Conservation (phyloP, 2,329 filamentous ascomycete genomes). For the Huntiella moniliformis region DNA sequence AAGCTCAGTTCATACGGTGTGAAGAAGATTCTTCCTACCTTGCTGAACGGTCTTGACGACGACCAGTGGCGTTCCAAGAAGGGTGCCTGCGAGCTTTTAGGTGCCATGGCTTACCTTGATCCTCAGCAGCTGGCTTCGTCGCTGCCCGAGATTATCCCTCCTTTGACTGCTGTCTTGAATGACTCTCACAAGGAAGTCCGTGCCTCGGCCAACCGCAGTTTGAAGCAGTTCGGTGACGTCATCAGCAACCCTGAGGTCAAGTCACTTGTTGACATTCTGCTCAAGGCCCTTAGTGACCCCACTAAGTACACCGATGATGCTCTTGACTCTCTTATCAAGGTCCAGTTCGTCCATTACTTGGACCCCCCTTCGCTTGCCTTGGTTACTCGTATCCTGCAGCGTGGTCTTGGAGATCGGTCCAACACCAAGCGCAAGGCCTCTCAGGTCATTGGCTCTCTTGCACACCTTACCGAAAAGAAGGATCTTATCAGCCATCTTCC, state of each 20-base stretch:
- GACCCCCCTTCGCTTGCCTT: conserved; percentile 89
- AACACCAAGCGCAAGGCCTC: conserved; percentile 90
- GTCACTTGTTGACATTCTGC: conserved; percentile 69
- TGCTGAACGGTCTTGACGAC: conserved; percentile 83
- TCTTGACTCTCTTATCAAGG: conserved; percentile 83
- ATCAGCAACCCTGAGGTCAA: conserved; percentile 97
- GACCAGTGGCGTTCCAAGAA: conserved; percentile 97
- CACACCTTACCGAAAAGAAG: conserved; percentile 89
- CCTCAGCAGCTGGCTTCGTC: conserved; percentile 85
- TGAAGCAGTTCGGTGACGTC: conserved; percentile 96
- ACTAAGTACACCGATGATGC: conserved; percentile 95
- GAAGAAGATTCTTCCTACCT: conserved; percentile 77
- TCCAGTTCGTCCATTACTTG: conserved; percentile 97
- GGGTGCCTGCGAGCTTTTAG: conserved; percentile 86
- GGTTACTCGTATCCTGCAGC: conserved; percentile 86
- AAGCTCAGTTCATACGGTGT: conserved; percentile 90
- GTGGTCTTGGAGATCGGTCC: conserved; percentile 76
- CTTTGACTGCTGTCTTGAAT: conserved; percentile 80
- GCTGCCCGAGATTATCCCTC: conserved; percentile 89
- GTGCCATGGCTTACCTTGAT: conserved; percentile 96
- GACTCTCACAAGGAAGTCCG: conserved; percentile 98
- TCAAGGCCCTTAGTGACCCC: conserved; percentile 92
- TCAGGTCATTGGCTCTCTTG: conserved; percentile 93
- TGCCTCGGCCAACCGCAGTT: conserved; percentile 74
- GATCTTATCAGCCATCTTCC: conserved; percentile 82